A percentile compares a stretch with the other conserved stretches of the same genome.
Conservation (phyloP, 257 asterid genomes). For the Anisodus acutangulus region DNA sequence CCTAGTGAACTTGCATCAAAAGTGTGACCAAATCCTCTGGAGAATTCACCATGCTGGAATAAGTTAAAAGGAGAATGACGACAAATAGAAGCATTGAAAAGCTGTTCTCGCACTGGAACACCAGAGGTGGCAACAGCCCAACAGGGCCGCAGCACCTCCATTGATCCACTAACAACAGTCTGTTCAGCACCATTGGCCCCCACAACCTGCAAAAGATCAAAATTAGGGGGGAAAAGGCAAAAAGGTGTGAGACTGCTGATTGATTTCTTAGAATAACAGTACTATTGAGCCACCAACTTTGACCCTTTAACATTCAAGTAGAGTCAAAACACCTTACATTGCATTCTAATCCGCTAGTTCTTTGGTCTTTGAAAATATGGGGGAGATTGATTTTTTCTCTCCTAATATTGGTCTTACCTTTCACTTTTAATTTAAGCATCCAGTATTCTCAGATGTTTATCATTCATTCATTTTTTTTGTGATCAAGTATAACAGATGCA, state of each 20-base stretch:
- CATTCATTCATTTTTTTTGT: background rate
- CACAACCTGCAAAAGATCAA: constrained; percentile 60
- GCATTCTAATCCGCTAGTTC: constrained; percentile 4
- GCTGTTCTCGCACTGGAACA: constrained; percentile 92
- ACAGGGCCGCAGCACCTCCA: constrained; percentile 94
- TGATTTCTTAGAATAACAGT: constrained; percentile 17
- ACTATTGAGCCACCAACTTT: background rate
- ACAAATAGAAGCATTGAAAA: constrained; percentile 95
- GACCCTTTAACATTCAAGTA: background rate
- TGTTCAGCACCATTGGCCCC: constrained; percentile 98
- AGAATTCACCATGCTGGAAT: constrained; percentile 81
- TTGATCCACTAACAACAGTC: constrained; percentile 92
- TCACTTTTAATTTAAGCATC: background rate
- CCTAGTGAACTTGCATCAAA: constrained; percentile 70
- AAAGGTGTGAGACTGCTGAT: constrained; percentile 1
- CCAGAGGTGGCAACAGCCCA: constrained; percentile 99
- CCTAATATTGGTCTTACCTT: constrained; percentile 5
- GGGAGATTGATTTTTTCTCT: constrained; percentile 9
- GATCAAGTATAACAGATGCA: background rate
- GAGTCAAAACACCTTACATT: background rate
- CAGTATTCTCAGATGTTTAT: background rate
- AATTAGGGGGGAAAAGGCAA: background rate
- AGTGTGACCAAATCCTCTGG: constrained; percentile 67
- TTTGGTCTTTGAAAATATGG: constrained; percentile 2
- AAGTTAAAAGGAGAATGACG: constrained; percentile 88